Evolutionary conservation across 495 filamentous ascomycete genomes (phyloP).

Genomic region (Penicillium lividum): DNA sequence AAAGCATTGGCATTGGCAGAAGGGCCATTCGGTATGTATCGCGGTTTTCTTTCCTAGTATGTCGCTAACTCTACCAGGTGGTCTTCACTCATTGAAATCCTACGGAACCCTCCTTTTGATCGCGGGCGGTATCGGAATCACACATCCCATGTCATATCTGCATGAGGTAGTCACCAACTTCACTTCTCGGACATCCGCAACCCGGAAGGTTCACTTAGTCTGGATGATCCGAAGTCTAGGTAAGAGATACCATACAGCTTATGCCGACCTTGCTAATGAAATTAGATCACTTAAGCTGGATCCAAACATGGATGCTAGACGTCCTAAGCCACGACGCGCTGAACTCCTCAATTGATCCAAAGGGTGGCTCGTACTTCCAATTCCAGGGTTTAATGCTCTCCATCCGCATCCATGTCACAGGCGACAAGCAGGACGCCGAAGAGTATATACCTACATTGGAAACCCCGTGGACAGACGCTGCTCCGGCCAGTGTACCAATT

Average conservation of each 20-base stretch:
- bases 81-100: conserved; percentile 49
- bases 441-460: conserved; percentile 28
- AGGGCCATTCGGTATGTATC: conserved; percentile 53
- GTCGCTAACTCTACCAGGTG: conserved; percentile 26
- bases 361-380: conserved; percentile 35
- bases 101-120: conserved; percentile 59
- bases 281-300: conserved; percentile 45
- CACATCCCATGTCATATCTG: conserved; percentile 57
- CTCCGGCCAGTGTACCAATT: conserved; percentile 33
- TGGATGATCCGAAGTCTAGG: conserved; percentile 46
- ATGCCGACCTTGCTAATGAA: neutral
- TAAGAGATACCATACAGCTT: conserved; percentile 13
- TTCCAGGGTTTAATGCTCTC: conserved; percentile 35
- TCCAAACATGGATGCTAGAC: conserved; percentile 46
- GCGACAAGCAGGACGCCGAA: conserved; percentile 26
- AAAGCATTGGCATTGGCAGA: conserved; percentile 52
- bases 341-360: conserved; percentile 19
- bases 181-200: conserved; percentile 39
- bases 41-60: neutral
- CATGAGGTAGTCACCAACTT: conserved; percentile 50
- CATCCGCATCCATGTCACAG: conserved; percentile 39
- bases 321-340: conserved; percentile 39
- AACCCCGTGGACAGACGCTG: conserved; percentile 35
- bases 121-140: conserved; percentile 62
- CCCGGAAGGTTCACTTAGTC: conserved; percentile 42